A percentile compares a stretch with the other conserved stretches of the same genome.
Conservation (phyloP, 2,329 filamentous ascomycete genomes). For the Aspergillus ustus region DNA sequence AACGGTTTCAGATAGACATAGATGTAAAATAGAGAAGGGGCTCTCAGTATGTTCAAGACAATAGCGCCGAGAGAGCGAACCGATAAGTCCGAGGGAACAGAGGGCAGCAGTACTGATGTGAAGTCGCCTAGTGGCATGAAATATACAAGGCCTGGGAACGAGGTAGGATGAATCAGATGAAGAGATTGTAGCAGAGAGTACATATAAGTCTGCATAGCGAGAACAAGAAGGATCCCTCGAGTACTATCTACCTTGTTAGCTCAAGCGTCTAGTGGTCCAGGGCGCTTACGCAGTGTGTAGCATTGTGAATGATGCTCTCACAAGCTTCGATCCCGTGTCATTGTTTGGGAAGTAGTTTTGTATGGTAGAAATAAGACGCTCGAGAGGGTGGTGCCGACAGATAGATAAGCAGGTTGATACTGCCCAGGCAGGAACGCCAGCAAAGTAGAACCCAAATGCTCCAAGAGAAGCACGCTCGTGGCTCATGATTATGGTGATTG, state of each 20-base stretch:
- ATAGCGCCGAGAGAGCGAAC: constrained; percentile 32
- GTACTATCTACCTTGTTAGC: constrained; percentile 31
- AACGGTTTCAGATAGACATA: constrained; percentile 44
- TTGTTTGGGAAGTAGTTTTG: constrained; percentile 34
- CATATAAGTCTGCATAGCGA: constrained; percentile 49
- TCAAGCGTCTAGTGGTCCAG: not conserved
- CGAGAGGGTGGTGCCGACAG: constrained; percentile 44
- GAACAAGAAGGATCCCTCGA: constrained; percentile 39
- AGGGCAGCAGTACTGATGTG: constrained; percentile 41
- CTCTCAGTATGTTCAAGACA: constrained; percentile 33
- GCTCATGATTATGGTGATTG: constrained; percentile 43
- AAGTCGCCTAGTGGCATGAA: constrained; percentile 43
- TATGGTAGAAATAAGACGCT: constrained; percentile 36
- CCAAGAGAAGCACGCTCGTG: constrained; percentile 42
- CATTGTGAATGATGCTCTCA: constrained; percentile 34
- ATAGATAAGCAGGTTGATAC: constrained; percentile 43
- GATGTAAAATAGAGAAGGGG: constrained; percentile 42
- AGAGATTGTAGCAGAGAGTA: constrained; percentile 50
- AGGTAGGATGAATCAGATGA: constrained; percentile 41
- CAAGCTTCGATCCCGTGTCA: constrained; percentile 30
- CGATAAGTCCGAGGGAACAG: constrained; percentile 35
- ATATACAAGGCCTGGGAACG: constrained; percentile 36
- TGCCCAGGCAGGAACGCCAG: constrained; percentile 47
- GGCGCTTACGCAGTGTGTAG: constrained; percentile 36
- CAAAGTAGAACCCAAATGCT: constrained; percentile 43